Percentiles rank a stretch among this genome's conserved stretches.
These are phyloP conservation scores for Moringa oleifera DNA, from an alignment of 345 rosid genomes.

Conservation along the genomic window DNA sequence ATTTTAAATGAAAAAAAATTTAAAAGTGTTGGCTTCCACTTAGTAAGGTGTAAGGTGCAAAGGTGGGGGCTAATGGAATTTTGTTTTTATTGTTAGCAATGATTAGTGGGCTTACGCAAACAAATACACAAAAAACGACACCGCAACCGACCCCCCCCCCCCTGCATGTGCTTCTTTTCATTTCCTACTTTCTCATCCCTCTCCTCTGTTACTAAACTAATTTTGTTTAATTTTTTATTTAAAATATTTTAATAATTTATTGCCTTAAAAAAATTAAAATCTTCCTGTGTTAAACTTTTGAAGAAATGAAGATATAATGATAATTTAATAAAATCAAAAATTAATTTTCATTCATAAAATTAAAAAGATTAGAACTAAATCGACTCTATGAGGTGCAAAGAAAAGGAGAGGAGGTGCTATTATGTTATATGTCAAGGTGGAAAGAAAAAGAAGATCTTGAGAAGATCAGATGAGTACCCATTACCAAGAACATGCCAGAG, in stretches of 20 bases:
- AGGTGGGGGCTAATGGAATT: slow-evolving; percentile 26
- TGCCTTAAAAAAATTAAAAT: too few species aligned
- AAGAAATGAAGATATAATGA: too few species aligned
- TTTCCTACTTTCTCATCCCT: slow-evolving; percentile 14
- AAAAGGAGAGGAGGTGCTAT: background rate
- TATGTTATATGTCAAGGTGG: slow-evolving; percentile 3
- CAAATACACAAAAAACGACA: background rate
- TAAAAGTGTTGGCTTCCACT: slow-evolving; percentile 34
- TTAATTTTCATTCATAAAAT: too few species aligned
- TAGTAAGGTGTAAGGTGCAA: slow-evolving; percentile 4
- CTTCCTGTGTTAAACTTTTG: too few species aligned
- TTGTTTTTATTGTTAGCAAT: slow-evolving; percentile 37
- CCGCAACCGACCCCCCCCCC: too few species aligned
- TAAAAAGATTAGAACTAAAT: too few species aligned
- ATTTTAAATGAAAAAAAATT: too few species aligned
- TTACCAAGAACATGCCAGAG: slow-evolving; percentile 31
- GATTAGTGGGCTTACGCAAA: slow-evolving; percentile 30
- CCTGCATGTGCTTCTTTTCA: slow-evolving; percentile 26
- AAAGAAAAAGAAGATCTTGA: slow-evolving; percentile 18
- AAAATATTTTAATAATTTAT: too few species aligned
- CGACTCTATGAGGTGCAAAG: background rate
- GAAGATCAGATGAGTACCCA: slow-evolving; percentile 27
- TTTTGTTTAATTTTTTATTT: too few species aligned
- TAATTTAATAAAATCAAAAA: too few species aligned
- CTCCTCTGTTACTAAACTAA: too few species aligned